phyloP scores from a whole-genome alignment of 1,284 basidiomycete species.

The Sanguinoderma infundibulare region DNA sequence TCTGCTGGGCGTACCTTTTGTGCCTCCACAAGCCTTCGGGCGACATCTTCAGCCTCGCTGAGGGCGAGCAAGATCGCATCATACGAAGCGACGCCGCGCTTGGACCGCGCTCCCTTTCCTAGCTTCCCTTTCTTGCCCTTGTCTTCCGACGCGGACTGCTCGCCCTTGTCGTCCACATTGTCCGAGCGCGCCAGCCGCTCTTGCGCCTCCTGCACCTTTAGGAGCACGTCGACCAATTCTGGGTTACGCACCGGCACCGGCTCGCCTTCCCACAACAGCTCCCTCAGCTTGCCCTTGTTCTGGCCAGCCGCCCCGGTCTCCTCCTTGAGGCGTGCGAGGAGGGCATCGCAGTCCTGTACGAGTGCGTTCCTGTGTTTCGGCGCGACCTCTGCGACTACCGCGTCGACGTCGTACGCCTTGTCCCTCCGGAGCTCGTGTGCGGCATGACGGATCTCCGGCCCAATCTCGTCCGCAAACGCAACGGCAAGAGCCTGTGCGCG shows the following conservation, averaged over 20 bases:
- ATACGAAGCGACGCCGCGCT: slow-evolving; percentile 79
- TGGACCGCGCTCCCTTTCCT: slow-evolving; percentile 53
- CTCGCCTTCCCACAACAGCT: slow-evolving; percentile 82
- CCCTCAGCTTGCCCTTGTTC: slow-evolving; percentile 34
- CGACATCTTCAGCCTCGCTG: slow-evolving; percentile 87
- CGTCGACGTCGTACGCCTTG: slow-evolving; percentile 84
- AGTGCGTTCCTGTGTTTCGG: slow-evolving; percentile 62
- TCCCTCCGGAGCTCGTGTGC: slow-evolving; percentile 84
- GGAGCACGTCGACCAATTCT: slow-evolving; percentile 88
- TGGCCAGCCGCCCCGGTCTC: slow-evolving; percentile 43
- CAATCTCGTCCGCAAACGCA: slow-evolving; percentile 85
- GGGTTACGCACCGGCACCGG: slow-evolving; percentile 88
- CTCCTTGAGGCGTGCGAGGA: slow-evolving; percentile 57
- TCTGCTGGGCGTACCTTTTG: slow-evolving; percentile 61
- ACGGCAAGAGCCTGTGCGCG: slow-evolving; percentile 89
- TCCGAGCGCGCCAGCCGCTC: slow-evolving; percentile 46
- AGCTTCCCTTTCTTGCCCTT: slow-evolving; percentile 42
- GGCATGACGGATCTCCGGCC: slow-evolving; percentile 91
- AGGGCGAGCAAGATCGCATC: slow-evolving; percentile 83
- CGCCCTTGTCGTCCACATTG: slow-evolving; percentile 30
- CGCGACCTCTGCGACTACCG: slow-evolving; percentile 76
- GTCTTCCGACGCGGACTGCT: not conserved
- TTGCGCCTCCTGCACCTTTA: slow-evolving; percentile 85
- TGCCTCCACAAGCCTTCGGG: slow-evolving; percentile 77
- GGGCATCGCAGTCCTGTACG: slow-evolving; percentile 66